phyloP scores from a whole-genome alignment of 2,329 filamentous ascomycete genomes.

The Neopestalotiopsis sp. region DNA sequence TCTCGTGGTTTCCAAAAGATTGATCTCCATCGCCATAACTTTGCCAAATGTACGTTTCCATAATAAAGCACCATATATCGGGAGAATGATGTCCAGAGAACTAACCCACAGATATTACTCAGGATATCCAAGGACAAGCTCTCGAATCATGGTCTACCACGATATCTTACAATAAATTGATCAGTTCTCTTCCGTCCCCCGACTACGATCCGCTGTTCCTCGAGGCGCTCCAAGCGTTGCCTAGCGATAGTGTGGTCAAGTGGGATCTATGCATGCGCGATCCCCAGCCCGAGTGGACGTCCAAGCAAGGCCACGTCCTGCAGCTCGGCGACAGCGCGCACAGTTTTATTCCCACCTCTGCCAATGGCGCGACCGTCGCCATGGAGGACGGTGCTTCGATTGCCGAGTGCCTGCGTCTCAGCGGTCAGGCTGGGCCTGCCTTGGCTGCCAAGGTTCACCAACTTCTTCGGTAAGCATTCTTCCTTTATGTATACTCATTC shows the following conservation, averaged over 20 bases:
- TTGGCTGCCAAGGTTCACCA: conserved; percentile 25
- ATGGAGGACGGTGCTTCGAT: conserved; percentile 40
- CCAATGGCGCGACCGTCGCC: conserved; percentile 38
- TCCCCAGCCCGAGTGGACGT: conserved; percentile 35
- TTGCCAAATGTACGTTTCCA: neutral
- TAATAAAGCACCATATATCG: neutral
- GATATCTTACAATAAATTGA: neutral
- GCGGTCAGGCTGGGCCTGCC: conserved; percentile 25
- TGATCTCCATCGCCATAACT: conserved; percentile 11
- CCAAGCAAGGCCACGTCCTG: conserved; percentile 31
- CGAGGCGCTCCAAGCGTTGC: conserved; percentile 24
- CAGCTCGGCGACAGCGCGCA: conserved; percentile 41
- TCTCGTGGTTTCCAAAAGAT: neutral
- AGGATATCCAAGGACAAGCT: neutral
- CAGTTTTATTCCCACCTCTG: conserved; percentile 38
- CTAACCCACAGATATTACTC: neutral
- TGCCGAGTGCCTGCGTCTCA: conserved; percentile 33
- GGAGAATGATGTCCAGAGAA: neutral
- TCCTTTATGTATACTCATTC: neutral
- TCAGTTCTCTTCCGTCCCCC: neutral
- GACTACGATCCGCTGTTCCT: conserved; percentile 11
- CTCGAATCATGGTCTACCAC: neutral
- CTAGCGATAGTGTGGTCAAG: conserved; percentile 40
- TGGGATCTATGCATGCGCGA: conserved; percentile 39
- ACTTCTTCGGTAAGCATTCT: conserved; percentile 2